These are phyloP conservation scores for Wickerhamiella brachini DNA, from an alignment of 805 yeast species.

Conservation along the genomic window DNA sequence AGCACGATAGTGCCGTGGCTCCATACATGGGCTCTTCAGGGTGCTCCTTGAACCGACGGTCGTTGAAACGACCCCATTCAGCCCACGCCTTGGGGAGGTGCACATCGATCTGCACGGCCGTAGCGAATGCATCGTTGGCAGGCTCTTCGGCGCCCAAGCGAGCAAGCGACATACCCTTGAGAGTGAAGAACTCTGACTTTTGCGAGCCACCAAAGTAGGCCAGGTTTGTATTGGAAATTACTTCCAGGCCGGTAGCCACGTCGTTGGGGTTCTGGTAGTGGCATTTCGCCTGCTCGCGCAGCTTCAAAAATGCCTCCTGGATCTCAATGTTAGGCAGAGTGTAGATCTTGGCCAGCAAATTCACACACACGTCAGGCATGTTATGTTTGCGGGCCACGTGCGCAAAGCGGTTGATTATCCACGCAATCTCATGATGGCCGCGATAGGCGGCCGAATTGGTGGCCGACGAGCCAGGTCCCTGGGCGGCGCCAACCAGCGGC, in stretches of 20 bases:
- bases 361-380: conserved; percentile 93
- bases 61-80: conserved; percentile 97
- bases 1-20: conserved; percentile 88
- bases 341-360: conserved; percentile 83
- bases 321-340: conserved; percentile 95
- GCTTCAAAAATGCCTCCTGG: conserved; percentile 90
- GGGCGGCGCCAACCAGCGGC: conserved; percentile 79
- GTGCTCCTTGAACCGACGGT: conserved; percentile 69
- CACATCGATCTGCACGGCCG: conserved; percentile 91
- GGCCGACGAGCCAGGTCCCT: conserved; percentile 49
- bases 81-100: conserved; percentile 98
- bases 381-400: conserved; percentile 96
- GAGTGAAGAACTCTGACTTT: conserved; percentile 93
- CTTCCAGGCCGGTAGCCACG: conserved; percentile 88
- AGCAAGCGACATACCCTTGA: conserved; percentile 95
- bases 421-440: conserved; percentile 97
- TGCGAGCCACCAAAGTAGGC: conserved; percentile 95
- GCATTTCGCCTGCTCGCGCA: conserved; percentile 95
- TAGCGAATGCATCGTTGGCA: conserved; percentile 95
- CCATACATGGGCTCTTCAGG: conserved; percentile 74
- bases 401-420: conserved; percentile 96
- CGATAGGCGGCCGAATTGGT: conserved; percentile 82
- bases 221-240: conserved; percentile 87
- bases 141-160: conserved; percentile 83
- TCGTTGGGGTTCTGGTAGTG: conserved; percentile 88